A percentile compares a stretch with the other conserved stretches of the same genome.
phyloP scores from a whole-genome alignment of 83 land plant genomes.

The Picea mariana region DNA sequence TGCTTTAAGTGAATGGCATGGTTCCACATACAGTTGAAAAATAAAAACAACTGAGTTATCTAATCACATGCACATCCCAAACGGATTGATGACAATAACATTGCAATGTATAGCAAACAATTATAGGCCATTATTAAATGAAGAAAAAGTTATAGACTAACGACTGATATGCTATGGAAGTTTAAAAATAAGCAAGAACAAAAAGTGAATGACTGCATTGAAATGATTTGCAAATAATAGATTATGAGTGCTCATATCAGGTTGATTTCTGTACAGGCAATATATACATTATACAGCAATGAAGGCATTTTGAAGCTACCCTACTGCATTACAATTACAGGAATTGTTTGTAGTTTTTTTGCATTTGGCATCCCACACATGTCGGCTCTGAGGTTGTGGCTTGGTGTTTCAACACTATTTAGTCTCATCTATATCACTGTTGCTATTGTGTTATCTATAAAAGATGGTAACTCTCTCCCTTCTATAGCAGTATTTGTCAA shows the following conservation, averaged over 20 bases:
- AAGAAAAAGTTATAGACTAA: background rate
- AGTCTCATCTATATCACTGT: slow-evolving; percentile 50
- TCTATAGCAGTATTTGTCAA: too few species aligned
- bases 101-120: background rate
- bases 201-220: too few species aligned
- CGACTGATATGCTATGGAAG: background rate
- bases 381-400: slow-evolving; percentile 71
- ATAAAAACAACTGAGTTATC: background rate
- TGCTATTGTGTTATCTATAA: slow-evolving; percentile 47
- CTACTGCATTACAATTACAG: slow-evolving; percentile 56
- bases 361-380: slow-evolving; percentile 67
- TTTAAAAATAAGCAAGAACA: background rate
- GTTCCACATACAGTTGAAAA: background rate
- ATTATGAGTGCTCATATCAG: background rate
- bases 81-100: background rate
- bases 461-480: slow-evolving; percentile 43
- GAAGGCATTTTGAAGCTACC: slow-evolving; percentile 57
- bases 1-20: background rate
- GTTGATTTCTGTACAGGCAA: slow-evolving; percentile 43
- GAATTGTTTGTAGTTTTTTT: slow-evolving; percentile 62
- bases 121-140: background rate
- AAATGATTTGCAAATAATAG: background rate
- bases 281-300: slow-evolving; percentile 45
- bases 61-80: background rate
- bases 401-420: slow-evolving; percentile 60